Base-by-base conservation (phyloP, 805 yeast species). In the Hanseniaspora jakobsenii region DNA sequence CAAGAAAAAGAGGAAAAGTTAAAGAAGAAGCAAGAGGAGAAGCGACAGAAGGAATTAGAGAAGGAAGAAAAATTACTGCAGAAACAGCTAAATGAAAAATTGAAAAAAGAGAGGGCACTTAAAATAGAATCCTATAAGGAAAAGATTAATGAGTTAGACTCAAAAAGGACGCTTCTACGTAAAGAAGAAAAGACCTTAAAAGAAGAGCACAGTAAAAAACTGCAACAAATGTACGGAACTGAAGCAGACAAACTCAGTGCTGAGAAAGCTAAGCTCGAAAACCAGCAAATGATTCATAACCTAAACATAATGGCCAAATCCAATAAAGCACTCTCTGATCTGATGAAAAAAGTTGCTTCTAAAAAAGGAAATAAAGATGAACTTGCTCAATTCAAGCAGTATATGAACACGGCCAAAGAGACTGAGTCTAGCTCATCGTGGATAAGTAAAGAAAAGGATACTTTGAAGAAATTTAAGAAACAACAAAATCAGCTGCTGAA, bases 261-360 rank as follows among this genome's bases (percentile, higher is more conserved):
- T 2, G 31, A 31, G 13, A 31, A 39, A n/a, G 37, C 19, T 3
- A 21, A 19, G 7, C 16, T 28, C 3, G 37, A 36, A 31, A 37
- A 36, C 14, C 36, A 80, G 32, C 74, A 80, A 50, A 84, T 89
- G 82, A 85, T 89, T 52, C 76, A 81, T 3, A 82, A 85, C 53
- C 69, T 89, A 55, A 87, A 87, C 55, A 68, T 80, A 1, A 77
- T 89, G 61, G 96, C 96, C 0, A 71, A 80, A 32, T 67, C 69
- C 4, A 93, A 86, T 54, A 69, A 75, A 0, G 69, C 77, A 4
- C 61, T 89, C 39, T 80, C 77, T 50, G 62, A 70, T 1, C 63
- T 89, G 42, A 86, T 89, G 95, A 77, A 78, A 50, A 72, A 70
- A 4, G 95, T 89, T 2, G 96, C 97, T 0, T 72, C 79, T 46